Evolutionary conservation across 2,329 filamentous ascomycete genomes (phyloP), one percentile per base, ranked within the genome.

Genomic region (Trichoderma sp.): DNA sequence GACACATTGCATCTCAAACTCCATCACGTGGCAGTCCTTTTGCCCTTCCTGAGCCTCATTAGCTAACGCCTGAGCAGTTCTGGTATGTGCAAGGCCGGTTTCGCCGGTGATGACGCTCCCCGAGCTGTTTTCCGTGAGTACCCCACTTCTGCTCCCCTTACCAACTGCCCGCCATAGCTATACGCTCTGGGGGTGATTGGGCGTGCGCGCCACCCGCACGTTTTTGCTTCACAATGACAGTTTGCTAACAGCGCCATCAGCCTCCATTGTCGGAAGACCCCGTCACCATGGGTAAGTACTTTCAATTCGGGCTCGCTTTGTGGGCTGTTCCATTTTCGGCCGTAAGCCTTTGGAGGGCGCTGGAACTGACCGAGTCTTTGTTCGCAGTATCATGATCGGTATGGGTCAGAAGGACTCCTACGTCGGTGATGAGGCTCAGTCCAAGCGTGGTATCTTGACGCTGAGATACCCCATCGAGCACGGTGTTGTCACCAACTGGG

Each of bases 71-170:
- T 74, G 69, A 79, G 72, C 83, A 98, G 94, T 91, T 98, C 95
- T 86, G 95, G 95, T 90, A 98, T 99, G 95, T 99, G 95, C 88
- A 99, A 99, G 89, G 95, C 95, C 91, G 95, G 95, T 94, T 99
- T 99, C 87, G 95, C 95, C 88, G 95, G 95, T 93, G 95, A 99
- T 82, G 95, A 99, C 92, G 95, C 95, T 86, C 95, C 95, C 83
- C 91, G 95, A 90, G 95, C 95, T 86, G 95, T 99, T 83, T 99
- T 99, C 90, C 95, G 94, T 98, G 92, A 97, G 94, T 79, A 77
- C 79, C 80, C 80, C 80, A 77, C 78, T 78, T 78, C 72, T 71
- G 70, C 73, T 73, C 73, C 74, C 35, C 25, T 64, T 56, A 54
- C 61, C 68, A 67, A 67, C 53, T 57, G 52, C 53, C 70, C 68